A percentile compares a stretch with the other conserved stretches of the same genome.
phyloP scores from a whole-genome alignment of 352 stramenopile genomes.

The Pythium angustatum region DNA sequence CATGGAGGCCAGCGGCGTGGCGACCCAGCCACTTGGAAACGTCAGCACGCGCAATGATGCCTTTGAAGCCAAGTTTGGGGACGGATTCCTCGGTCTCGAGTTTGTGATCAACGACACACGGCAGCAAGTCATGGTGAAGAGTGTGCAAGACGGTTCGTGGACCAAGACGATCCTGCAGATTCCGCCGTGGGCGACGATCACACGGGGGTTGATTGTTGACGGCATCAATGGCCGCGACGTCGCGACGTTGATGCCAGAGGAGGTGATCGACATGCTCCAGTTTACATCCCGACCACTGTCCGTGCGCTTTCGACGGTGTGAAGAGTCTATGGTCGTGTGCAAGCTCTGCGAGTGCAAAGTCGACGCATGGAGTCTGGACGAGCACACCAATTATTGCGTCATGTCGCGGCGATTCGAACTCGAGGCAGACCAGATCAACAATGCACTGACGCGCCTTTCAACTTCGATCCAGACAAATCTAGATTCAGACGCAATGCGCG shows the following conservation, averaged over 20 bases:
- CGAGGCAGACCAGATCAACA: constrained; percentile 79
- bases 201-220: constrained; percentile 59
- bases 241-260: constrained; percentile 33
- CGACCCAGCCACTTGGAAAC: not conserved
- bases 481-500: constrained; percentile 34
- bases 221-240: constrained; percentile 58
- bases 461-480: constrained; percentile 63
- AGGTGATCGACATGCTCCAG: constrained; percentile 71
- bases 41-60: constrained; percentile 38
- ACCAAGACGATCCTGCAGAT: constrained; percentile 43
- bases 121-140: constrained; percentile 68
- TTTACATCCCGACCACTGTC: constrained; percentile 57
- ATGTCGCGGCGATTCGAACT: constrained; percentile 77
- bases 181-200: constrained; percentile 41
- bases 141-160: constrained; percentile 41
- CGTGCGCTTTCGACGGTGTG: constrained; percentile 56
- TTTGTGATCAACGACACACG: constrained; percentile 57
- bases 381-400: constrained; percentile 82
- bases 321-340: constrained; percentile 58
- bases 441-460: constrained; percentile 51
- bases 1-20: not conserved
- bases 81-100: constrained; percentile 74
- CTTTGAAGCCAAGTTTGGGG: constrained; percentile 73
- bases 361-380: constrained; percentile 59
- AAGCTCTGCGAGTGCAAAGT: constrained; percentile 83